These are phyloP conservation scores for Zasmidium citrigriseum DNA, from an alignment of 2,329 filamentous ascomycete species.

Conservation along the genomic window DNA sequence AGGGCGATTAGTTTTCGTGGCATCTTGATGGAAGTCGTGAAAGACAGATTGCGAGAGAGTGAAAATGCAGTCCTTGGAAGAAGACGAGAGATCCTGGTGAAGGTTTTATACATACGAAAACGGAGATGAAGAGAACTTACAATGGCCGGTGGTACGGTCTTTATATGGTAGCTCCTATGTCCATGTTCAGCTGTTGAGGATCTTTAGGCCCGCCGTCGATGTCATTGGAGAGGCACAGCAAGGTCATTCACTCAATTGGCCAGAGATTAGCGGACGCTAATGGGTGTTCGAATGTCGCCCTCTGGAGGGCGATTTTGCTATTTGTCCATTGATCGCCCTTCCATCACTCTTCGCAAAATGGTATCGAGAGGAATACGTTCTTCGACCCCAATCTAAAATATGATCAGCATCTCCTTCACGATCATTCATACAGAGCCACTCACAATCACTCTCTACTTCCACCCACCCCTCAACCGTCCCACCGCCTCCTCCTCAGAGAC, in stretches of 20 bases:
- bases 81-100: not conserved
- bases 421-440: not conserved
- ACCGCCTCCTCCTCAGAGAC: slow-evolving; percentile 24
- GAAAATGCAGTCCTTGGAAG: not conserved
- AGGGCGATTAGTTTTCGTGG: slow-evolving; percentile 2
- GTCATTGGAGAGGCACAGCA: too few relatives aligned
- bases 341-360: too few relatives aligned
- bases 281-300: not conserved
- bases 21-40: slow-evolving; percentile 1
- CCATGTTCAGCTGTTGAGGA: not conserved
- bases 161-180: not conserved
- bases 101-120: not conserved
- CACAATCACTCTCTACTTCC: not conserved
- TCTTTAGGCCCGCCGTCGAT: too few relatives aligned
- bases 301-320: not conserved
- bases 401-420: not conserved
- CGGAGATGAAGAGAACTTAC: not conserved
- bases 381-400: not conserved
- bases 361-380: too few relatives aligned
- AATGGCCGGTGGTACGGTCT: not conserved
- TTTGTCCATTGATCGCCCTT: not conserved
- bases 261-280: not conserved
- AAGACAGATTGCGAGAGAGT: too few relatives aligned
- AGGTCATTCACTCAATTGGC: not conserved
- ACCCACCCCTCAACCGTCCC: slow-evolving; percentile 13